Evolutionary conservation across 371 early-diverging fungal genomes (phyloP).

Genomic region (Apophysomyces elegans): DNA sequence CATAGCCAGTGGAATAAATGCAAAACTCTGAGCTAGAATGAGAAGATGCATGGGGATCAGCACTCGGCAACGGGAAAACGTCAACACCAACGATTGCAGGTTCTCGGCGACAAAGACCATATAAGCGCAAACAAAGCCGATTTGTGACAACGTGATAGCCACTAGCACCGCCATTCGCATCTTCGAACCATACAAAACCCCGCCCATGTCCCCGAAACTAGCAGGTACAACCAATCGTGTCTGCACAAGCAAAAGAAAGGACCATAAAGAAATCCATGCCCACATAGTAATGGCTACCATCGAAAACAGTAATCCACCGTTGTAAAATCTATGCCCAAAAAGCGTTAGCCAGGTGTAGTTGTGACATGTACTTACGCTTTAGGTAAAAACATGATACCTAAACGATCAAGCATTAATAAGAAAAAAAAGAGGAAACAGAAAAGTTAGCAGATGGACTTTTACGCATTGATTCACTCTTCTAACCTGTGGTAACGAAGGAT

Average conservation of each 20-base stretch:
- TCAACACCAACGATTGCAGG: constrained; percentile 68
- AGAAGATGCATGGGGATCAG: constrained; percentile 60
- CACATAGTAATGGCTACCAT: constrained; percentile 55
- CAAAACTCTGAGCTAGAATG: constrained; percentile 72
- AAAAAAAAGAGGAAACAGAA: not conserved
- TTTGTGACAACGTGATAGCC: constrained; percentile 84
- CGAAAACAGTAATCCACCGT: constrained; percentile 71
- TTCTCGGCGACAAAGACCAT: constrained; percentile 89
- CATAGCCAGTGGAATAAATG: constrained; percentile 83
- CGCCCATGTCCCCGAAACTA: constrained; percentile 73
- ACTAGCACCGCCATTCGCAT: constrained; percentile 76
- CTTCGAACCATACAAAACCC: constrained; percentile 72
- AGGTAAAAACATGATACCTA: constrained; percentile 79
- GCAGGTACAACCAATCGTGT: constrained; percentile 62
- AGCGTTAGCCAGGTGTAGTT: not conserved
- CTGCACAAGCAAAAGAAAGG: constrained; percentile 67
- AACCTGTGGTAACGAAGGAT: constrained; percentile 88
- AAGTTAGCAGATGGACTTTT: not conserved
- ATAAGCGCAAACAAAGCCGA: constrained; percentile 88
- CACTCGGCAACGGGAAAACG: constrained; percentile 63
- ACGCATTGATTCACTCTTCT: not conserved
- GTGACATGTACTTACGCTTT: constrained; percentile 54
- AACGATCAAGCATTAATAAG: not conserved
- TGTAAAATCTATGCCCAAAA: constrained; percentile 55
- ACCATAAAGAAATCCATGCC: constrained; percentile 62